Percentiles rank a stretch among this genome's conserved stretches.
Evolutionary conservation across 495 filamentous ascomycete species (phyloP).

Genomic region (Oleoguttula mirabilis): DNA sequence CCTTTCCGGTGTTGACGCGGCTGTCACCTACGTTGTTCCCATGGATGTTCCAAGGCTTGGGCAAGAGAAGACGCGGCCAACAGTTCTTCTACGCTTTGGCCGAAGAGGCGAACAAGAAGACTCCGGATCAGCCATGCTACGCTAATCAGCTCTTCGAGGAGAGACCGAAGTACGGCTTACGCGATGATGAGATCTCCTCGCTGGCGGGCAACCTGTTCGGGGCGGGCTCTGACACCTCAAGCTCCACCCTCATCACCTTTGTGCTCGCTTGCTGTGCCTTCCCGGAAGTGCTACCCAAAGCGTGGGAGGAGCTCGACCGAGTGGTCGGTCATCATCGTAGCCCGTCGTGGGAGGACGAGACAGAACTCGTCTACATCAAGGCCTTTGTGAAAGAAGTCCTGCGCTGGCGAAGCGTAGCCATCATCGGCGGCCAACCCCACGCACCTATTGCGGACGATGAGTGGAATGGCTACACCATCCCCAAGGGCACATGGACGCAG

Average conservation of each 20-base stretch:
- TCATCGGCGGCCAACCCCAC: conserved; percentile 30
- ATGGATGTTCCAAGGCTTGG: conserved; percentile 40
- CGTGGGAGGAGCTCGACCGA: conserved; percentile 29
- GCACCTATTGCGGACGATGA: conserved; percentile 28
- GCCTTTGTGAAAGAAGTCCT: conserved; percentile 30
- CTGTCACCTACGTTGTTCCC: conserved; percentile 46
- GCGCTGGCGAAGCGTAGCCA: conserved; percentile 28
- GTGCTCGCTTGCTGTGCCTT: conserved; percentile 28
- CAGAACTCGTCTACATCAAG: conserved; percentile 24
- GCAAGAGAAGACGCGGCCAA: conserved; percentile 25
- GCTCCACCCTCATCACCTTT: conserved; percentile 27
- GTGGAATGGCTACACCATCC: conserved; percentile 28
- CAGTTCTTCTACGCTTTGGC: conserved; percentile 35
- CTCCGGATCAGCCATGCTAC: conserved; percentile 30
- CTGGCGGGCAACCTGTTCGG: conserved; percentile 41
- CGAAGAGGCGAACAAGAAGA: conserved; percentile 28
- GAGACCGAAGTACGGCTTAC: conserved; percentile 30
- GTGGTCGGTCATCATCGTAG: conserved; percentile 25
- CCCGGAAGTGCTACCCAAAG: conserved; percentile 22
- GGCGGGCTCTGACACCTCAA: conserved; percentile 50
- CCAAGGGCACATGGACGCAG: conserved; percentile 27
- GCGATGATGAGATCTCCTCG: conserved; percentile 29
- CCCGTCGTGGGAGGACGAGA: conserved; percentile 25
- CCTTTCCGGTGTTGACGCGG: conserved; percentile 41
- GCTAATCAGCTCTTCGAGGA: conserved; percentile 33